Percentiles rank a stretch among this genome's conserved stretches.
Conservation (phyloP, 345 rosid species). For the Angophora floribunda region DNA sequence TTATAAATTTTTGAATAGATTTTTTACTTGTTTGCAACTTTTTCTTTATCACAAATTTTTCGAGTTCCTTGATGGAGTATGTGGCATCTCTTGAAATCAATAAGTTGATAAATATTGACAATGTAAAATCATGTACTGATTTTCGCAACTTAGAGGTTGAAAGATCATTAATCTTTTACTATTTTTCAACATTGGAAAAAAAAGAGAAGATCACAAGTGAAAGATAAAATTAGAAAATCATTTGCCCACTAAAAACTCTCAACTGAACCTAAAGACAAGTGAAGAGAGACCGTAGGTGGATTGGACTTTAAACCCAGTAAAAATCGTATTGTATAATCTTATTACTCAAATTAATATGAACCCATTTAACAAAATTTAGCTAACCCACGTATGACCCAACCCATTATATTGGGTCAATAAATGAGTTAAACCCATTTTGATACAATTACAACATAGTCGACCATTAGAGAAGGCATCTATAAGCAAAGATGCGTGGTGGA, state of each 20-base stretch:
- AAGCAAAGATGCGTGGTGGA: neutral
- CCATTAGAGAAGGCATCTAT: neutral
- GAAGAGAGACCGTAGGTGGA: neutral
- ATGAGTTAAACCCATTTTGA: neutral
- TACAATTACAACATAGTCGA: too few relatives aligned
- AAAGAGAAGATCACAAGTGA: neutral
- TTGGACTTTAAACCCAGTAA: neutral
- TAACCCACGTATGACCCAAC: neutral
- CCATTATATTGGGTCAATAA: neutral
- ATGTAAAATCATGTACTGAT: neutral
- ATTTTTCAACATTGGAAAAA: too few relatives aligned
- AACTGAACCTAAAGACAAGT: neutral
- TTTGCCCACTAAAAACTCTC: neutral
- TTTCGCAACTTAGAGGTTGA: neutral
- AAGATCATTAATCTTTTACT: neutral
- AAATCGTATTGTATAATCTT: neutral
- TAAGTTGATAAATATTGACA: neutral
- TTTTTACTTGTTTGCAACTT: neutral
- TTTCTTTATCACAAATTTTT: accelerated
- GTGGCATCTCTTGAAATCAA: neutral
- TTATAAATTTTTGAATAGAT: neutral
- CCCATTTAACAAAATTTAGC: neutral
- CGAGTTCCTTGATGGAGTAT: neutral
- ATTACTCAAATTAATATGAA: neutral
- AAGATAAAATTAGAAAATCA: neutral